Evolutionary conservation across 192 early-diverging fungal genomes (phyloP), one percentile per base, ranked within the genome.

Genomic region (Backusella australiensis): DNA sequence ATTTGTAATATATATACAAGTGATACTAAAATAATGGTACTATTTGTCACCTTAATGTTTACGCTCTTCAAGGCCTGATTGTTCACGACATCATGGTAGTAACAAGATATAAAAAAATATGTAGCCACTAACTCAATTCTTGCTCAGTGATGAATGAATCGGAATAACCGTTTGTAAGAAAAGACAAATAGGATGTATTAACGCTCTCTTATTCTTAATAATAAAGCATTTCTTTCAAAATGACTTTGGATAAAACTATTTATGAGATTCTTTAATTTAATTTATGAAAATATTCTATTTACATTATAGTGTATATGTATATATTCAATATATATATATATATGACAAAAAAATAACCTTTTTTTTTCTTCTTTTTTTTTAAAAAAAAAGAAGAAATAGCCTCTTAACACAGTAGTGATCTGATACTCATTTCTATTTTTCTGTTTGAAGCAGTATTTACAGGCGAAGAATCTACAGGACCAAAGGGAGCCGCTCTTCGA

Each of bases 391-490:
- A 42, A 12, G 1, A 44, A 3, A 14, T 44, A 11, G 38, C 9
- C 52, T n/a, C 8, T 78, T 52, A 78, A 67, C 77, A 78, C 19
- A 78, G 67, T 19, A 78, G 35, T 65, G 77, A 78, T 32, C 52
- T 63, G 53, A 78, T 78, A 72, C 77, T 78, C 71, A 78, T 78
- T 42, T 63, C 72, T 36, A 67, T 38, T 38, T 73, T 72, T 53
- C 32, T 59, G 34, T 32, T 59, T 35, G 59, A 29, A 63, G 38
- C 56, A 34, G 66, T 39, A 67, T 39, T 69, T 44, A 39, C 71
- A 56, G 72, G 52, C 26, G 72, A 21, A 3, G 77, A 46, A 38
- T 72, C 34, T 12, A 26, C 53, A 21, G 35, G 34, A 41, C 36
- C 59, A 38, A 34, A 59, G 1, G 34, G 21, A 44, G 70, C 32